Evolutionary conservation across 768 basidiomycete species (phyloP).

Genomic region (Boletus insuetus): DNA sequence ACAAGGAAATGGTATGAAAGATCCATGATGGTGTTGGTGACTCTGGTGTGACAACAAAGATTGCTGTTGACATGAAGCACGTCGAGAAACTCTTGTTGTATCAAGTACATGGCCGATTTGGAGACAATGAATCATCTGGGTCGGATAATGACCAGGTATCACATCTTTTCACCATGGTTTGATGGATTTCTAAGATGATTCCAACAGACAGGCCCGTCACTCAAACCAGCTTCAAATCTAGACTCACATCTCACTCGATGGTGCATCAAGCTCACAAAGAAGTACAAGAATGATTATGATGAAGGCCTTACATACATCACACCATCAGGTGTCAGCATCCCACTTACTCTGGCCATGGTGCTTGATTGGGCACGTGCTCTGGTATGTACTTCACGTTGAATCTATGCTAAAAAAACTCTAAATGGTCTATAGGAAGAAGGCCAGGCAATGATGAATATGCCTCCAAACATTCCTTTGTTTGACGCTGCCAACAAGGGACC

Average conservation of each 20-base stretch:
- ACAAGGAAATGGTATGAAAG: conserved; percentile 16
- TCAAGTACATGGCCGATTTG: too few relatives aligned
- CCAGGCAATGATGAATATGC: neutral
- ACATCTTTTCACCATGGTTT: neutral
- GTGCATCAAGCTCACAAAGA: neutral
- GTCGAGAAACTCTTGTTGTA: neutral
- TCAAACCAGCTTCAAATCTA: neutral
- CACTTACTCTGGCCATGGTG: too few relatives aligned
- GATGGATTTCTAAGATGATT: neutral
- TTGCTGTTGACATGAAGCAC: conserved; percentile 5
- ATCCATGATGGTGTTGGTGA: neutral
- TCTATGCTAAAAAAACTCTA: neutral
- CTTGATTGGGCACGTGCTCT: too few relatives aligned
- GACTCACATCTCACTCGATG: neutral
- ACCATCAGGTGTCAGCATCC: neutral
- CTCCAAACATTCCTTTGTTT: neutral
- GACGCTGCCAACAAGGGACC: neutral
- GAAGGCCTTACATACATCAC: neutral
- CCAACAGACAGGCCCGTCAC: too few relatives aligned
- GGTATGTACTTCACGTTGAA: neutral
- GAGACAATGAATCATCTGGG: neutral
- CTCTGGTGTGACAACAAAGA: neutral
- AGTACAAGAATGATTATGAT: neutral
- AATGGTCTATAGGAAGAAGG: neutral
- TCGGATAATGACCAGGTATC: neutral